These are phyloP conservation scores for Wickerhamiella domercqiae DNA, from an alignment of 805 yeast species.

Conservation along the genomic window DNA sequence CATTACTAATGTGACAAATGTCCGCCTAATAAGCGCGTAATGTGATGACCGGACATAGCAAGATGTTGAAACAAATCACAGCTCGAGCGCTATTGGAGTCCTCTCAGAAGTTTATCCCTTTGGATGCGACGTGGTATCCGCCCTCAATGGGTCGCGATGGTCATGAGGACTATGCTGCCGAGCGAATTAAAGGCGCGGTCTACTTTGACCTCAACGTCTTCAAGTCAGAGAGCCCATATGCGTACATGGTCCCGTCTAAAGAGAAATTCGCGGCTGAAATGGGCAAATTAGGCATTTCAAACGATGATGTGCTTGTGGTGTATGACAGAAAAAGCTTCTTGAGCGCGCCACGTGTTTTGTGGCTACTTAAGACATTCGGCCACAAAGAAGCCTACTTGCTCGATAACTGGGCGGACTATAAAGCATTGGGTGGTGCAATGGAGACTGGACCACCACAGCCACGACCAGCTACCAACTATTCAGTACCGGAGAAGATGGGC, in stretches of 20 bases:
- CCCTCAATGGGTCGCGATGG: conserved; percentile 49
- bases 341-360: conserved; percentile 80
- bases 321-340: conserved; percentile 79
- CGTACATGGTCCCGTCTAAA: conserved; percentile 77
- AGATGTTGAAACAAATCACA: conserved; percentile 1
- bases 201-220: conserved; percentile 67
- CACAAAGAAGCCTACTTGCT: conserved; percentile 55
- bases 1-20: neutral
- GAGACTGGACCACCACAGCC: conserved; percentile 24
- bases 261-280: conserved; percentile 37
- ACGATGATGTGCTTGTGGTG: conserved; percentile 49
- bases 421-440: conserved; percentile 31
- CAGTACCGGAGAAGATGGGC: conserved; percentile 17
- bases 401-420: conserved; percentile 49
- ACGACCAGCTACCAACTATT: conserved; percentile 15
- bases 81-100: neutral
- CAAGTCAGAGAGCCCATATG: conserved; percentile 50
- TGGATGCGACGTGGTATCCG: conserved; percentile 89
- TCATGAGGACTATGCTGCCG: conserved; percentile 34
- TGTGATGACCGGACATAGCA: no score
- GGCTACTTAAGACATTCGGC: conserved; percentile 74
- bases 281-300: conserved; percentile 20
- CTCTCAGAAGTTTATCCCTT: neutral
- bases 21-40: no score
- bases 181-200: conserved; percentile 50